Base-by-base conservation (phyloP, 2,329 filamentous ascomycete genomes). In the Talaromyces albobiverticillius region DNA sequence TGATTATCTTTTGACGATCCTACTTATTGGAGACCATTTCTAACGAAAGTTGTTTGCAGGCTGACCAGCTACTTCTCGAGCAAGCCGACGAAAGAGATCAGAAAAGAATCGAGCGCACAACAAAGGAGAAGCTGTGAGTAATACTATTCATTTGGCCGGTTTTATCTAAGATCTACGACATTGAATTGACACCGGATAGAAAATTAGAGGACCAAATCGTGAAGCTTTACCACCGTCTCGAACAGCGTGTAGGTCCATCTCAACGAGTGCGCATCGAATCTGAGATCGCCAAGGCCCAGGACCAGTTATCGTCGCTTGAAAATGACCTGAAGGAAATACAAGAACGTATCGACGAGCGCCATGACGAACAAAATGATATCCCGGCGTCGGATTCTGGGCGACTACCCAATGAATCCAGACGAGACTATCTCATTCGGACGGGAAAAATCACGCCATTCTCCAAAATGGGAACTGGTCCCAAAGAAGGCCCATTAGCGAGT, bases 391-490 rank as follows among this genome's bases (percentile, higher is more conserved):
- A 77, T 23, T 63, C 71, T 4, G 76, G 73, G 55, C 84, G 83
- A 51, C 73, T 93, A 54, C 85, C 89, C 1, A 89, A 89, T 57
- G 94, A 97, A 74, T 90, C 83, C 22, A 85, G 90, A 57, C 84
- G 92, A 48, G 92, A 96, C 45, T 99, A 89, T 67, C 81, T 99
- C 45, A 94, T 99, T 46, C 85, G 94, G 25, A 99, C 93, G 0
- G 94, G 94, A 57, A 97, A 97, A 73, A 97, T 99, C 61, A 99
- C 94, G 0, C 94, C 94, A 0, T 99, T 99, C 65, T 89, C 91
- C 7, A 89, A 87, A 59, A 82, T 95, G 62, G 84, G 84, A 23
- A 80, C 83, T 13, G 79, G 85, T 1, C 79, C 64, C 22, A 65
- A 79, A 3, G 77, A 82, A 25, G 83, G 81, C 3, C 79, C 85